Evolutionary conservation across 2,329 filamentous ascomycete species (phyloP).

Genomic region (Zymoseptoria brevis): DNA sequence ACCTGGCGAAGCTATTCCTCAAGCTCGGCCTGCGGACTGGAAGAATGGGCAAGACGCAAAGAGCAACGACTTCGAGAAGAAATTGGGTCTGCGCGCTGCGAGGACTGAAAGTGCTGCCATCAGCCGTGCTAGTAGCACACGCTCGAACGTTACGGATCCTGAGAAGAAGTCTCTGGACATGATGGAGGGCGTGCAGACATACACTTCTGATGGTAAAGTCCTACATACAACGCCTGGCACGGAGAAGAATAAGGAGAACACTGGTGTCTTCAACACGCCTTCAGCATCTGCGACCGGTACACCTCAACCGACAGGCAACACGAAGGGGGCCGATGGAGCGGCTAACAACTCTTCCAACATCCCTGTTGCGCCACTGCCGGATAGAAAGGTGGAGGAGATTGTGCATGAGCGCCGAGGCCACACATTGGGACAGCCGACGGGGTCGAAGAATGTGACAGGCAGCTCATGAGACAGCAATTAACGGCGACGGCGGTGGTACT

Average conservation of each 20-base stretch:
- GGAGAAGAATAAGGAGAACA: background rate
- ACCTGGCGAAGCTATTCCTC: constrained; percentile 59
- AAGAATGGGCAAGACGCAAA: constrained; percentile 45
- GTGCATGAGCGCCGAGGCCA: background rate
- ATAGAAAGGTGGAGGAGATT: background rate
- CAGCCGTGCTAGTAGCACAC: constrained; percentile 64
- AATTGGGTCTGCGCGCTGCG: constrained; percentile 59
- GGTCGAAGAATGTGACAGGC: background rate
- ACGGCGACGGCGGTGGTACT: background rate
- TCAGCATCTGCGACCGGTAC: background rate
- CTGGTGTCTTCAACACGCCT: background rate
- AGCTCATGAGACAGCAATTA: background rate
- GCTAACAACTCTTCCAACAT: background rate
- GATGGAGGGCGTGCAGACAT: constrained; percentile 19
- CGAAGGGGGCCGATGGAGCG: background rate
- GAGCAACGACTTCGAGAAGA: constrained; percentile 42
- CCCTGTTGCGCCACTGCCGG: background rate
- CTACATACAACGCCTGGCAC: background rate
- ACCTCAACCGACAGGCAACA: background rate
- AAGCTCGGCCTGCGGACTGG: constrained; percentile 68
- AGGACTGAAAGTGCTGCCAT: constrained; percentile 58
- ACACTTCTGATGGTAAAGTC: background rate
- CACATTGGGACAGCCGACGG: background rate
- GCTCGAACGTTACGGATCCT: constrained; percentile 9
- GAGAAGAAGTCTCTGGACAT: constrained; percentile 17